Evolutionary conservation across 2,329 filamentous ascomycete genomes (phyloP), one percentile per base, ranked within the genome.

Genomic region (Arachnopeziza araneosa): DNA sequence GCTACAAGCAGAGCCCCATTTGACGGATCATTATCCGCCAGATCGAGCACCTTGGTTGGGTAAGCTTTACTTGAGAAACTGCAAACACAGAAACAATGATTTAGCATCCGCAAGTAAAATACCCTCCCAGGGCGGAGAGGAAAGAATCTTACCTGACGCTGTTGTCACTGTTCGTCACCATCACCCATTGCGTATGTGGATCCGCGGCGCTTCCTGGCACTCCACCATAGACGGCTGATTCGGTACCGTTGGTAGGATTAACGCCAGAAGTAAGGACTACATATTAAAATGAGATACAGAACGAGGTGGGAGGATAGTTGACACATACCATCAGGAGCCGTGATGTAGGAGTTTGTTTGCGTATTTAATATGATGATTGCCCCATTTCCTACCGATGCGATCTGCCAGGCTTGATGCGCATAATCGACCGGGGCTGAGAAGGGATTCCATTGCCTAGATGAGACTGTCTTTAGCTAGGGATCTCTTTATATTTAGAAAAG

Each of bases 291-390:
- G 21, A 24, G 51, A 23, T 26, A 22, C 6, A 23, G 23, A 23
- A 6, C 14, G 24, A 6, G 17, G n/a, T 2, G 9, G 23, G 24
- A 19, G 17, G 17, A 26, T 26, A 23, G 17, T 53, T 17, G 51
- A 12, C 36, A 44, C 51, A 53, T 53, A 53, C 51, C 26, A 26
- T 24, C 17, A 24, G 51, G 51, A 53, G 51, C 51, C 5, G 51
- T 53, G 51, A 53, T 26, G 23, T 53, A 53, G 23, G 51, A 53
- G 30, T 26, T 53, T 26, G 51, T 53, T 53, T 53, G 51, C 51
- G 51, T 53, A 53, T 53, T 53, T n/a, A 53, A 6, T n/a, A 53
- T 53, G 7, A 30, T 30, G 4, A 53, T 30, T 17, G 24, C 24
- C 3, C n/a, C 23, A 26, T 23, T n/a, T 44, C 36, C 36, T 19